Base-by-base conservation (phyloP, 495 filamentous ascomycete genomes). In the Gamarada debralockiae region DNA sequence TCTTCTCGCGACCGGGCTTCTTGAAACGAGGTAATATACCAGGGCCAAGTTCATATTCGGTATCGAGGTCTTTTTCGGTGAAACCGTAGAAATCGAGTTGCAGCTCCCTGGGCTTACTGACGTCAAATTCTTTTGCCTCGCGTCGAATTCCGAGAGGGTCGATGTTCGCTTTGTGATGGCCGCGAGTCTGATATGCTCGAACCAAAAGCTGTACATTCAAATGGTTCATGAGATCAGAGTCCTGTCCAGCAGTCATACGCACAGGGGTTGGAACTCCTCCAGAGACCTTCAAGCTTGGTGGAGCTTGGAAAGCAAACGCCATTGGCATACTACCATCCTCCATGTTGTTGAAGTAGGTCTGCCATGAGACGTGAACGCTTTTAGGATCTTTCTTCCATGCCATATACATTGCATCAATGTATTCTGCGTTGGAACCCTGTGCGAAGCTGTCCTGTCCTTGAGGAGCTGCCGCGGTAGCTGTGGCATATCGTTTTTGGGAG, bases 281-380 rank as follows among this genome's bases (percentile, higher is more conserved):
- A 48, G 84, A 80, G 21, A 89, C 82, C 54, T n/a, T n/a, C n/a
- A n/a, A n/a, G 75, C 80, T 22, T 93, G 89, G 27, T 97, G 82
- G 50, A 98, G 78, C 45, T 86, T 97, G 5, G 93, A 98, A 98
- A 58, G 93, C 93, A 69, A 95, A 87, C 44, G 92, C 92, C 69
- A 92, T 89, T 63, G 90, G 93, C 87, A 97, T 97, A 60, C 92
- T 89, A 68, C 95, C 93, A 53, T 82, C 85, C 74, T 98, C 93
- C 90, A 98, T 96, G 73, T 98, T 98, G 67, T 82, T 85, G 80
- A 98, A 98, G 82, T 98, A 98, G 59, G 92, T 86, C 75, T 97
- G 93, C 93, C 93, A 98, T 67, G 93, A 98, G 62, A 96, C 78
- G 72, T 98, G 93, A 39, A 98, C 93, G 70, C 88, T 95, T 58